A percentile compares a stretch with the other conserved stretches of the same genome.
Evolutionary conservation across 495 filamentous ascomycete genomes (phyloP).

Genomic region (Rusavskia elegans): DNA sequence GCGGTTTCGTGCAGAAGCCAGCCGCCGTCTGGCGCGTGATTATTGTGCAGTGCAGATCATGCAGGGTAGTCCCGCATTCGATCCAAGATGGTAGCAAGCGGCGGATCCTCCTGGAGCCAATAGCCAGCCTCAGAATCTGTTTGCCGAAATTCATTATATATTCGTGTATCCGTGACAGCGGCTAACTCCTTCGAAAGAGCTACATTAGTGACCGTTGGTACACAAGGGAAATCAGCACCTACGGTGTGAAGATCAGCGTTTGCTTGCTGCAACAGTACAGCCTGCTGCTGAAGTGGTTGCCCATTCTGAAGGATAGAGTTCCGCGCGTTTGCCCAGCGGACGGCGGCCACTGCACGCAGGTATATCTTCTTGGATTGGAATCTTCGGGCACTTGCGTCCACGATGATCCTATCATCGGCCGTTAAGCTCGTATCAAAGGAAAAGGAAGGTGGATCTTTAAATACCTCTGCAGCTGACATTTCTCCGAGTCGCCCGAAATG

Average conservation of each 20-base stretch:
- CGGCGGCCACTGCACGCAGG: conserved; percentile 58
- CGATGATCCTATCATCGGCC: conserved; percentile 41
- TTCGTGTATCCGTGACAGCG: conserved; percentile 47
- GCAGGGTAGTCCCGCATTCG: conserved; percentile 29
- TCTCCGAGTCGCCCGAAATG: conserved; percentile 51
- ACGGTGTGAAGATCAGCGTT: conserved; percentile 48
- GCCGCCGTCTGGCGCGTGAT: too few species aligned
- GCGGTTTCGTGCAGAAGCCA: not conserved
- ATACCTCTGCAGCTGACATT: conserved; percentile 61
- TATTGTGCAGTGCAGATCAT: not conserved
- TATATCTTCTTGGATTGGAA: conserved; percentile 81
- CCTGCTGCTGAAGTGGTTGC: conserved; percentile 39
- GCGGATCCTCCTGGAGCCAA: conserved; percentile 62
- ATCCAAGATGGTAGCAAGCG: conserved; percentile 23
- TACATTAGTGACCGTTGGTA: conserved; percentile 1
- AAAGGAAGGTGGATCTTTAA: too few species aligned
- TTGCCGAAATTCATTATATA: conserved; percentile 46
- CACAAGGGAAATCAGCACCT: conserved; percentile 13
- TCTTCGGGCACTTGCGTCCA: conserved; percentile 62
- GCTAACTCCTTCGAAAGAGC: conserved; percentile 41
- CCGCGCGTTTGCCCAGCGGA: conserved; percentile 65
- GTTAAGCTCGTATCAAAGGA: too few species aligned
- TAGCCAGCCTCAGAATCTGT: conserved; percentile 51
- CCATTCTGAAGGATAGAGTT: conserved; percentile 49
- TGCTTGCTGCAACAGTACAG: conserved; percentile 38